Percentiles rank a stretch among this genome's conserved stretches.
Conservation (phyloP, 208 protist species). For the Wallacemonas sp. region DNA sequence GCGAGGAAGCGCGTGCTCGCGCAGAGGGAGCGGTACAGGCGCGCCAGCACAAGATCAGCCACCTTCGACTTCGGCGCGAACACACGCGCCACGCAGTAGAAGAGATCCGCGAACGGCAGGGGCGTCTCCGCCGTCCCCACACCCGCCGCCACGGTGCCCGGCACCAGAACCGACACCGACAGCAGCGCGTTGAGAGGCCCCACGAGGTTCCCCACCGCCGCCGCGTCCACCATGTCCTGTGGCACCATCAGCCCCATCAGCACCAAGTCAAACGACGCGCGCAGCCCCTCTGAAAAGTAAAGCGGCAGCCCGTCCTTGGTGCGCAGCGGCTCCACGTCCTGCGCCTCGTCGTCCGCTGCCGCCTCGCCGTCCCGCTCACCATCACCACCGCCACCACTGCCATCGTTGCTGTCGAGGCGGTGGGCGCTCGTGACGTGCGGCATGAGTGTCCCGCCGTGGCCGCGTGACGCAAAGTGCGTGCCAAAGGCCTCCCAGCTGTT, state of each 20-base stretch:
- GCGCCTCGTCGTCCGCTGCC: background rate
- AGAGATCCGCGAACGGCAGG: background rate
- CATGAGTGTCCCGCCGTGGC: too few species aligned
- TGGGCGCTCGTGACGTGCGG: background rate
- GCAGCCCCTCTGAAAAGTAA: constrained; percentile 13
- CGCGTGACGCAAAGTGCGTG: constrained; percentile 1
- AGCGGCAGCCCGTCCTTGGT: constrained; percentile 17
- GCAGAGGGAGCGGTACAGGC: constrained; percentile 11
- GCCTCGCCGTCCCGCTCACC: background rate
- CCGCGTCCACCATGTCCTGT: constrained; percentile 1
- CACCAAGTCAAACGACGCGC: constrained; percentile 5
- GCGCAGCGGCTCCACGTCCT: constrained; percentile 13
- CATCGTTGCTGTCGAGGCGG: background rate
- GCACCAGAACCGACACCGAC: background rate
- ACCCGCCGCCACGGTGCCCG: background rate
- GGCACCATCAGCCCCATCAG: constrained; percentile 9
- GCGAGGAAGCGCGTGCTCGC: constrained; percentile 10
- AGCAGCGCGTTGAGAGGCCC: constrained; percentile 13
- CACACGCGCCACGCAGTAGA: constrained; percentile 5
- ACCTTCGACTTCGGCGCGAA: constrained; percentile 10
- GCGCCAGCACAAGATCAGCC: constrained; percentile 4
- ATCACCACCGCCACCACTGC: background rate
- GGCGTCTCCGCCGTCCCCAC: background rate
- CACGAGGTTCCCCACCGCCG: constrained; percentile 12
- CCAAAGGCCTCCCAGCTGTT: constrained; percentile 17